phyloP scores from a whole-genome alignment of 208 protist species.

The Tritrichomonas musculus region DNA sequence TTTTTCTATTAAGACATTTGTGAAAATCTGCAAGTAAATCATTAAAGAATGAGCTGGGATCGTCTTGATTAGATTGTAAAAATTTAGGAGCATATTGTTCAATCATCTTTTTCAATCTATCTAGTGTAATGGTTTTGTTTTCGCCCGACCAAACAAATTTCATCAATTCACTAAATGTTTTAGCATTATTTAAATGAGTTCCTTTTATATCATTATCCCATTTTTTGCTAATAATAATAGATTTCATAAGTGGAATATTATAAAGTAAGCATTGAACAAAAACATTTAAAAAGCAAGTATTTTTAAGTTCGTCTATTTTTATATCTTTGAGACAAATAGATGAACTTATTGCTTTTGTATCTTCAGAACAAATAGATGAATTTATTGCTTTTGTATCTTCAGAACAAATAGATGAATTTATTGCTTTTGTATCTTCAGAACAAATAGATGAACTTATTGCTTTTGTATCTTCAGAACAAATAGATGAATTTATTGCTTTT shows the following conservation, averaged over 20 bases:
- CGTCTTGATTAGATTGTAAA: constrained; percentile 41
- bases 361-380: too few species aligned
- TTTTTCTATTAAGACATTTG: constrained; percentile 72
- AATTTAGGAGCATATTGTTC: constrained; percentile 39
- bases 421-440: too few species aligned
- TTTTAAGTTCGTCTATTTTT: constrained; percentile 80
- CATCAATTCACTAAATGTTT: constrained; percentile 32
- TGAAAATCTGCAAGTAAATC: constrained; percentile 70
- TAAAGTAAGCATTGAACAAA: constrained; percentile 79
- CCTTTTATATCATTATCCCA: constrained; percentile 38
- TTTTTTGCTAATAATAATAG: neutral
- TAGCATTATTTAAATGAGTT: constrained; percentile 37
- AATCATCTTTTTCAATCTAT: constrained; percentile 44
- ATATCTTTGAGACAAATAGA: neutral
- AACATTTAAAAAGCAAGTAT: constrained; percentile 93
- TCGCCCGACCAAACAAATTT: constrained; percentile 35
- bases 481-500: too few species aligned
- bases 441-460: too few species aligned
- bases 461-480: too few species aligned
- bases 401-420: too few species aligned
- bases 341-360: neutral
- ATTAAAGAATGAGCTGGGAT: constrained; percentile 53
- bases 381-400: too few species aligned
- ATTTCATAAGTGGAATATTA: constrained; percentile 64
- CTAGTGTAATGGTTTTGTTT: neutral